Percentiles rank a stretch among this genome's conserved stretches.
Evolutionary conservation across 371 early-diverging fungal genomes (phyloP).

Genomic region (Syncephalastrum contaminatum): DNA sequence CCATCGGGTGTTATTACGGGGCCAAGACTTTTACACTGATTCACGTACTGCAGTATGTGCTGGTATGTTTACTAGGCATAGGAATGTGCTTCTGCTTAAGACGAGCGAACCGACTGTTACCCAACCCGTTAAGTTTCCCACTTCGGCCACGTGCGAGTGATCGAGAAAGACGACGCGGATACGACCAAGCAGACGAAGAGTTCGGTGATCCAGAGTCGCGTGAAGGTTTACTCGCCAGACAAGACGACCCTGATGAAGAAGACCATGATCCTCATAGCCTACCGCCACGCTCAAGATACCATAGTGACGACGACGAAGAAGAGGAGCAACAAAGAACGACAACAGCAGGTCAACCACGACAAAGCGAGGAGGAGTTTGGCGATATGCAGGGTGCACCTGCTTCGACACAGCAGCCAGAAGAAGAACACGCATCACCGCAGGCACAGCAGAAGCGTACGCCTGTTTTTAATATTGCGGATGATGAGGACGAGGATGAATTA

Average conservation of each 20-base stretch:
- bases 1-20: neutral
- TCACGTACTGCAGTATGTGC: slow-evolving; percentile 19
- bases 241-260: slow-evolving; percentile 22
- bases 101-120: slow-evolving; percentile 39
- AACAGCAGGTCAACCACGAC: slow-evolving; percentile 4
- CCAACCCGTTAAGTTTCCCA: slow-evolving; percentile 40
- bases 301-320: neutral
- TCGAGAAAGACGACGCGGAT: slow-evolving; percentile 17
- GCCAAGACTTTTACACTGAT: neutral
- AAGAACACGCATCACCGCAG: neutral
- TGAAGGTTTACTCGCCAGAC: slow-evolving; percentile 22
- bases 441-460: slow-evolving; percentile 3
- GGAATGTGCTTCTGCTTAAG: slow-evolving; percentile 46
- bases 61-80: slow-evolving; percentile 27
- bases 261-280: slow-evolving; percentile 10
- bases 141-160: slow-evolving; percentile 23
- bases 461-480: slow-evolving; percentile 18
- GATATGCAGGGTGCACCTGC: slow-evolving; percentile 19
- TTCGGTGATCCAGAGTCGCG: slow-evolving; percentile 28
- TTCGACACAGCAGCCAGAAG: neutral
- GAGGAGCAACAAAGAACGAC: neutral
- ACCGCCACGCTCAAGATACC: slow-evolving; percentile 12
- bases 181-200: slow-evolving; percentile 23
- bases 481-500: slow-evolving; percentile 11
- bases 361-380: slow-evolving; percentile 18